Conservation (phyloP, 306 rosid genomes). For the Inga leiocalycina region DNA sequence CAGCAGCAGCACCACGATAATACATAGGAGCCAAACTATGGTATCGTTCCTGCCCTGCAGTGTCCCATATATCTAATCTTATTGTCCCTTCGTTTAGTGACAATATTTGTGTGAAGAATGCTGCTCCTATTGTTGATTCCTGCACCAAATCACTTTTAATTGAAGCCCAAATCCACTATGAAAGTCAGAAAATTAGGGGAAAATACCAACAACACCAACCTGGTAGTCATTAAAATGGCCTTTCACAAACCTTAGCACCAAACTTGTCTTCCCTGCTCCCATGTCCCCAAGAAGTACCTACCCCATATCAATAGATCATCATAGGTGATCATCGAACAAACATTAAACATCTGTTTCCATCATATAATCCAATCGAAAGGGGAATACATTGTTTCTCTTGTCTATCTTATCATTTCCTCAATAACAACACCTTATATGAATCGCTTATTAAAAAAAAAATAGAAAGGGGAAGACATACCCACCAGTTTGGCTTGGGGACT, state of each 20-base stretch:
- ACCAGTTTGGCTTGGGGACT: slow-evolving; percentile 90
- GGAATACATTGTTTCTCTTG: slow-evolving; percentile 13
- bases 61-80: slow-evolving; percentile 92
- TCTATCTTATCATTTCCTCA: not conserved
- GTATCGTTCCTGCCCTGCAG: slow-evolving; percentile 91
- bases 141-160: slow-evolving; percentile 27
- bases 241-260: slow-evolving; percentile 83
- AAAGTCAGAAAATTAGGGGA: not conserved
- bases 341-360: not conserved
- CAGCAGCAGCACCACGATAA: slow-evolving; percentile 91
- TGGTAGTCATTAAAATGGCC: slow-evolving; percentile 83
- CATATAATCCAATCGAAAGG: not conserved
- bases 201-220: slow-evolving; percentile 39
- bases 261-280: slow-evolving; percentile 91
- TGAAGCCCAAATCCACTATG: not conserved
- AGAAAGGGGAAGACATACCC: slow-evolving; percentile 71
- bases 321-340: not conserved
- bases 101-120: slow-evolving; percentile 82
- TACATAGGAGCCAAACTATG: slow-evolving; percentile 97
- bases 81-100: slow-evolving; percentile 76
- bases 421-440: not conserved
- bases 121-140: slow-evolving; percentile 96
- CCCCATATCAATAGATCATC: not conserved
- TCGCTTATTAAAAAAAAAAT: not conserved
- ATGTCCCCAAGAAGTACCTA: slow-evolving; percentile 90